These are phyloP conservation scores for Synchytrium microbalum DNA, from an alignment of 371 early-diverging fungal genomes.

Conservation along the genomic window DNA sequence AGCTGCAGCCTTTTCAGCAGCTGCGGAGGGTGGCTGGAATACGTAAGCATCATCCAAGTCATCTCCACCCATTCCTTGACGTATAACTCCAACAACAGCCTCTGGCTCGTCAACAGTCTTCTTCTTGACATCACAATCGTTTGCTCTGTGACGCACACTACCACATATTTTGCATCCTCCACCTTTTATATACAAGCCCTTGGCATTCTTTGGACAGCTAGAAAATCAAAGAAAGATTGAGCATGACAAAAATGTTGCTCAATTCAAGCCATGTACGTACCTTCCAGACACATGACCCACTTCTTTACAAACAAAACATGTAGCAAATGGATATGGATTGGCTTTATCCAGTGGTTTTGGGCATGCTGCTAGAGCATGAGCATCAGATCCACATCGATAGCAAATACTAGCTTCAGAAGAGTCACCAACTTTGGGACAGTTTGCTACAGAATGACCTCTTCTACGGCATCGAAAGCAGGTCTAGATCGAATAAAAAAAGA, in stretches of 20 bases:
- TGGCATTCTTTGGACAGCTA: slow-evolving; percentile 75
- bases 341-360: slow-evolving; percentile 25
- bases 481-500: slow-evolving; percentile 24
- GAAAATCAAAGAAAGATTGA: too few species aligned
- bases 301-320: slow-evolving; percentile 79
- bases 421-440: slow-evolving; percentile 50
- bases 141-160: slow-evolving; percentile 72
- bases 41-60: not conserved
- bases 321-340: slow-evolving; percentile 46
- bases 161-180: slow-evolving; percentile 85
- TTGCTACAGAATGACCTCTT: slow-evolving; percentile 71
- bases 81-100: not conserved
- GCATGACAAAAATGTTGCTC: too few species aligned
- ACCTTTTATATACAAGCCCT: slow-evolving; percentile 86
- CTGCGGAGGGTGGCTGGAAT: not conserved
- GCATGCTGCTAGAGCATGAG: slow-evolving; percentile 59
- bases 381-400: slow-evolving; percentile 77
- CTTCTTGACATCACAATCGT: slow-evolving; percentile 51
- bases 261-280: too few species aligned
- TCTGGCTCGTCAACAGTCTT: not conserved
- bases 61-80: not conserved
- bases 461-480: slow-evolving; percentile 80
- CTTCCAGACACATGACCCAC: slow-evolving; percentile 78
- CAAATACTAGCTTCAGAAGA: slow-evolving; percentile 48
- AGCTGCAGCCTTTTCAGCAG: not conserved